Evolutionary conservation across 2,329 filamentous ascomycete species (phyloP).

Genomic region (Arthrobotrys iridis): DNA sequence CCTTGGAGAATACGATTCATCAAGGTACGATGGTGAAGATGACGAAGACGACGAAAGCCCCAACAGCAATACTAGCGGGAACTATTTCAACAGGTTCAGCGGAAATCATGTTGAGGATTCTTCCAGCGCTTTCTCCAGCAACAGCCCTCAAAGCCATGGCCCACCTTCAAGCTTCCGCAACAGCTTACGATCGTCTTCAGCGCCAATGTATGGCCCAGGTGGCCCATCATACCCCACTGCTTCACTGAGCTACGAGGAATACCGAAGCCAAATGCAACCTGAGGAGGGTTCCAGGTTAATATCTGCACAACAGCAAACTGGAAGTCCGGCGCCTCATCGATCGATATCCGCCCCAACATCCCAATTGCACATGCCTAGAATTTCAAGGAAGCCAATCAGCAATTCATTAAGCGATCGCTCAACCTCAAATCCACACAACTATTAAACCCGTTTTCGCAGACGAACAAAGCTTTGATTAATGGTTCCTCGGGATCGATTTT

Average conservation of each 20-base stretch:
- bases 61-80: slow-evolving; percentile 17
- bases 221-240: slow-evolving; percentile 34
- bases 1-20: slow-evolving; percentile 49
- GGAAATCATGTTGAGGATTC: slow-evolving; percentile 49
- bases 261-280: slow-evolving; percentile 24
- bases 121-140: slow-evolving; percentile 28
- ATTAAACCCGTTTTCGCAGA: neutral
- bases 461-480: neutral
- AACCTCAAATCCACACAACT: neutral
- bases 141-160: slow-evolving; percentile 26
- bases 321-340: slow-evolving; percentile 26
- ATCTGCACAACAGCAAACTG: neutral
- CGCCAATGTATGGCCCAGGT: slow-evolving; percentile 18
- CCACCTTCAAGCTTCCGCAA: slow-evolving; percentile 43
- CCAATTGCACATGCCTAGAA: slow-evolving; percentile 17
- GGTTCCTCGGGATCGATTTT: neutral
- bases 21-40: slow-evolving; percentile 16
- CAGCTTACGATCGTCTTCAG: slow-evolving; percentile 35
- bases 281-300: slow-evolving; percentile 36
- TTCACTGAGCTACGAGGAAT: slow-evolving; percentile 50
- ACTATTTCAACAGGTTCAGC: slow-evolving; percentile 50
- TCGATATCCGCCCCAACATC: slow-evolving; percentile 36
- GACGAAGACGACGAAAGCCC: slow-evolving; percentile 1
- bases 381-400: slow-evolving; percentile 35
- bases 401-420: slow-evolving; percentile 22